Evolutionary conservation across 805 yeast species (phyloP).

Genomic region (Candida silvicultrix): DNA sequence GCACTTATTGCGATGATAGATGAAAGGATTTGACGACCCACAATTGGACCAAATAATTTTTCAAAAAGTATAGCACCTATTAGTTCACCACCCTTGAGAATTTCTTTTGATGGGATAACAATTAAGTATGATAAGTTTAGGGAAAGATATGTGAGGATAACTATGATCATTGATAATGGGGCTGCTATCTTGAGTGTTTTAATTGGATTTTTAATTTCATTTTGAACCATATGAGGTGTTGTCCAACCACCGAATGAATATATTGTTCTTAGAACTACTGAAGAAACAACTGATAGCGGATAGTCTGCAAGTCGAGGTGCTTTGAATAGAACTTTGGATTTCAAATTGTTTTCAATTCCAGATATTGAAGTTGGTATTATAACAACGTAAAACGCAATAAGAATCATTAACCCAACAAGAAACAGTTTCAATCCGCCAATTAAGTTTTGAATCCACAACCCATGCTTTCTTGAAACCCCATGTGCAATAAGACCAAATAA

Average conservation of each 20-base stretch:
- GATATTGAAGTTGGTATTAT: constrained; percentile 40
- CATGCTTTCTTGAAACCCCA: constrained; percentile 50
- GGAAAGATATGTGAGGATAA: constrained; percentile 40
- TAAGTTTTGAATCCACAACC: constrained; percentile 51
- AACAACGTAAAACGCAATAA: constrained; percentile 49
- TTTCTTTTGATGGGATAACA: constrained; percentile 43
- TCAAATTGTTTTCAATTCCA: constrained; percentile 38
- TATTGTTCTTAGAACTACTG: constrained; percentile 48
- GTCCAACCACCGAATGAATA: constrained; percentile 60
- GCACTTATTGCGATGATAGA: constrained; percentile 51
- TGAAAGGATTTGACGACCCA: constrained; percentile 46
- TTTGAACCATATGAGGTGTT: constrained; percentile 47
- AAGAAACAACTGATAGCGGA: constrained; percentile 38
- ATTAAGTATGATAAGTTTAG: constrained; percentile 48
- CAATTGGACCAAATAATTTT: constrained; percentile 41
- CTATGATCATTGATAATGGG: constrained; percentile 40
- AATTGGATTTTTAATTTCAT: constrained; percentile 51
- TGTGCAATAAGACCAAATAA: constrained; percentile 36
- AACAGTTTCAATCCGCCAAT: constrained; percentile 54
- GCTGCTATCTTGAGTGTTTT: constrained; percentile 52
- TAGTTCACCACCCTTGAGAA: constrained; percentile 45
- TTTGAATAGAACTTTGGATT: constrained; percentile 23
- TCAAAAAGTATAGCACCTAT: constrained; percentile 50
- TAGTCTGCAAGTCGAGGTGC: constrained; percentile 23
- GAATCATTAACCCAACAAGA: constrained; percentile 43